These are phyloP conservation scores for Yamadazyma sp. DNA, from an alignment of 1,139 yeast species.

Conservation along the genomic window DNA sequence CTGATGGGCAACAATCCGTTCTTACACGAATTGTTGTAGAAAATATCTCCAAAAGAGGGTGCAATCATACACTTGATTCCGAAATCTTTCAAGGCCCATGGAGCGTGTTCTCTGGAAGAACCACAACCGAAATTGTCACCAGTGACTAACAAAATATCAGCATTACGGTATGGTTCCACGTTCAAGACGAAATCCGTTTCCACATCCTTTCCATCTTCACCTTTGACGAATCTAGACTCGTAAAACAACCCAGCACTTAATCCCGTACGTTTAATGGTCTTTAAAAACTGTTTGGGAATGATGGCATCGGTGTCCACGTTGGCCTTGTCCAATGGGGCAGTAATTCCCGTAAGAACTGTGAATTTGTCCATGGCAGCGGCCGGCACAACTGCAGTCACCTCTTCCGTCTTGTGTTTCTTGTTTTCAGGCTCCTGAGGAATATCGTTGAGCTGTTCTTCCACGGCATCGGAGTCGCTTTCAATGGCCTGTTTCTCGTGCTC, in stretches of 20 bases:
- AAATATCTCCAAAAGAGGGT: constrained; percentile 96
- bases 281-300: constrained; percentile 95
- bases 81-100: constrained; percentile 98
- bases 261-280: constrained; percentile 97
- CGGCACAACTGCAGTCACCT: constrained; percentile 21
- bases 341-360: constrained; percentile 72
- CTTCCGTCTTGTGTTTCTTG: constrained; percentile 24
- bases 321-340: constrained; percentile 92
- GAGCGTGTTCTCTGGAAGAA: constrained; percentile 98
- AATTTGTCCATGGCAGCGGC: constrained; percentile 69
- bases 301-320: constrained; percentile 98
- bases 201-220: constrained; percentile 67
- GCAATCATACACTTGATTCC: constrained; percentile 96
- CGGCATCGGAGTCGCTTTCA: constrained; percentile 31
- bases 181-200: constrained; percentile 88
- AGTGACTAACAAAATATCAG: constrained; percentile 83
- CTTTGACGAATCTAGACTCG: constrained; percentile 78
- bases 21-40: constrained; percentile 94
- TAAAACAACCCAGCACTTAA: constrained; percentile 84
- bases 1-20: constrained; percentile 93
- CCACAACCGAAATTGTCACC: constrained; percentile 99
- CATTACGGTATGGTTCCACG: constrained; percentile 73
- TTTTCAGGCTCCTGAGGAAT: constrained; percentile 51
- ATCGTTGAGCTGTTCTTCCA: constrained; percentile 55
- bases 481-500: constrained; percentile 66